A percentile compares a stretch with the other conserved stretches of the same genome.
Evolutionary conservation across 768 basidiomycete genomes (phyloP).

Genomic region (Terana coerulea): DNA sequence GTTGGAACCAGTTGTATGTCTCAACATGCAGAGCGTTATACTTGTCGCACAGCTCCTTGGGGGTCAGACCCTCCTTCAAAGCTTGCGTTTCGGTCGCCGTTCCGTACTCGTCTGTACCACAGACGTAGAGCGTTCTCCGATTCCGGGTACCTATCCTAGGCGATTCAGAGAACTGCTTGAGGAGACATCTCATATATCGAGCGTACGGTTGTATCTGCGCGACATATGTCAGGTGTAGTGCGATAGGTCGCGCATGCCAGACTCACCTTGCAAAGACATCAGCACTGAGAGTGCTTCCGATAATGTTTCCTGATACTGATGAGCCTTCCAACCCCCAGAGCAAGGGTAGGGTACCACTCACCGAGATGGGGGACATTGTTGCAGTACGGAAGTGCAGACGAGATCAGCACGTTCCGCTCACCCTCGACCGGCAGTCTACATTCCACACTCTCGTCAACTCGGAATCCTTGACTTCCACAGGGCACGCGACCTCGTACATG

Average conservation of each 20-base stretch:
- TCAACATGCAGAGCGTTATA: conserved; percentile 86
- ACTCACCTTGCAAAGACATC: conserved; percentile 93
- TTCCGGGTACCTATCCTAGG: conserved; percentile 74
- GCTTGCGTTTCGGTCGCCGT: conserved; percentile 99
- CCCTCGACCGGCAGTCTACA: conserved; percentile 75
- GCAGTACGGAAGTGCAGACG: conserved; percentile 93
- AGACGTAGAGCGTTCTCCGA: conserved; percentile 87
- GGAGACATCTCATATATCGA: too few relatives aligned
- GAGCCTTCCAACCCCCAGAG: conserved; percentile 9
- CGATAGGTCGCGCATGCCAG: background rate
- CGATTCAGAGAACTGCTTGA: background rate
- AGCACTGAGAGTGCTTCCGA: conserved; percentile 94
- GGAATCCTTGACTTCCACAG: too few relatives aligned
- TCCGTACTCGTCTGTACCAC: conserved; percentile 99
- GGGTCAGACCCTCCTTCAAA: conserved; percentile 78
- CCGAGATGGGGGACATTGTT: conserved; percentile 98
- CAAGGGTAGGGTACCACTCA: conserved; percentile 29
- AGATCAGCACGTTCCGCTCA: conserved; percentile 85
- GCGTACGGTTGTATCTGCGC: conserved; percentile 18
- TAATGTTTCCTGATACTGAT: conserved; percentile 65
- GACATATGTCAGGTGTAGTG: background rate
- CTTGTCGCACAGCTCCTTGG: conserved; percentile 83
- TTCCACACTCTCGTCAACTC: too few relatives aligned
- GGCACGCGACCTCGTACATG: conserved; percentile 32
- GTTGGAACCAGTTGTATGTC: conserved; percentile 97